Evolutionary conservation across 2,329 filamentous ascomycete species (phyloP).

Genomic region (Fusarium guadeloupense): DNA sequence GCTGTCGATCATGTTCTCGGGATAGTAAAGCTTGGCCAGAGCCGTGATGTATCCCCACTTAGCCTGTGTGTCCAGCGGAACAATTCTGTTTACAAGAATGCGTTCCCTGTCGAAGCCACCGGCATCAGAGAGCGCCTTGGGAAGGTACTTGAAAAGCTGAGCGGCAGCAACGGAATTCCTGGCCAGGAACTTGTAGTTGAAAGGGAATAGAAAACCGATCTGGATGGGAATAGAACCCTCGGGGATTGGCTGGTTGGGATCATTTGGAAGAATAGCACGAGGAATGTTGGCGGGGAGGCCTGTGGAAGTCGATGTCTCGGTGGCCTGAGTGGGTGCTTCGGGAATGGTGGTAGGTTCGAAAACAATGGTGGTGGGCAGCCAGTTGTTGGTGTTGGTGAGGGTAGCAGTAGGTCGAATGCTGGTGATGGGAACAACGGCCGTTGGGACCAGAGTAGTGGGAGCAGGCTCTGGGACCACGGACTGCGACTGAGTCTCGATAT

Average conservation of each 20-base stretch:
- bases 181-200: slow-evolving; percentile 88
- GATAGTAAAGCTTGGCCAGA: slow-evolving; percentile 74
- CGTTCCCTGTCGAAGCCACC: slow-evolving; percentile 64
- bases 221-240: slow-evolving; percentile 77
- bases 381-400: slow-evolving; percentile 55
- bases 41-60: slow-evolving; percentile 84
- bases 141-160: slow-evolving; percentile 86
- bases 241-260: slow-evolving; percentile 62
- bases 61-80: slow-evolving; percentile 77
- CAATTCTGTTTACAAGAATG: slow-evolving; percentile 74
- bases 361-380: slow-evolving; percentile 70
- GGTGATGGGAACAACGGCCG: slow-evolving; percentile 45
- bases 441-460: slow-evolving; percentile 34
- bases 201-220: slow-evolving; percentile 80
- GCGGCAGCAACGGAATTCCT: slow-evolving; percentile 74
- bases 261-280: slow-evolving; percentile 76
- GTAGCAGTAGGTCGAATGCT: slow-evolving; percentile 56
- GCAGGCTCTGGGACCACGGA: slow-evolving; percentile 6
- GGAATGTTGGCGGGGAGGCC: slow-evolving; percentile 75
- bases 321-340: slow-evolving; percentile 42
- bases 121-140: slow-evolving; percentile 73
- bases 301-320: slow-evolving; percentile 56
- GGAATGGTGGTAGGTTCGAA: slow-evolving; percentile 56
- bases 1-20: slow-evolving; percentile 71
- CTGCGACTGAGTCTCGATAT: slow-evolving; percentile 9